Conservation (phyloP, 139 green algal species). For the Coelastrella sp. region DNA sequence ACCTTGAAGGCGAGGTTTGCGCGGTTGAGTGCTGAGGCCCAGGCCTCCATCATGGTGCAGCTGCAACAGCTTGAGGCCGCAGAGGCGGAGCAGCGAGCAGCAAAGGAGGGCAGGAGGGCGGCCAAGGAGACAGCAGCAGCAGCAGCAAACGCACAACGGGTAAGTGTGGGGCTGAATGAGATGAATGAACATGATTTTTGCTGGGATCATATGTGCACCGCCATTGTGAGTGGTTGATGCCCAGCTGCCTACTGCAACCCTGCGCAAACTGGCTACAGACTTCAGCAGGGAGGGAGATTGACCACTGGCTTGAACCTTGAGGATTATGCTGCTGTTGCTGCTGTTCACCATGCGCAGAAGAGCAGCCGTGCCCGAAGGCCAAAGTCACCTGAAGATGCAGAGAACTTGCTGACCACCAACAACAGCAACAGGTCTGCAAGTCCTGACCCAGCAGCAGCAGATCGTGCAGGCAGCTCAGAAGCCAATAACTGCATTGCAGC, state of each 20-base stretch:
- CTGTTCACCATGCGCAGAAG: background rate
- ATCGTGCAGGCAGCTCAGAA: conserved; percentile 3
- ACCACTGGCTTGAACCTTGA: no score
- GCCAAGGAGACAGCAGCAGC: background rate
- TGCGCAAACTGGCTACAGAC: no score
- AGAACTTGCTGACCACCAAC: background rate
- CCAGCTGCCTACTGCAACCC: background rate
- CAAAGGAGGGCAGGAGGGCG: background rate
- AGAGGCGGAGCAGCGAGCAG: background rate
- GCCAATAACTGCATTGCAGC: conserved; percentile 12
- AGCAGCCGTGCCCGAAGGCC: background rate
- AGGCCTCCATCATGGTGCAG: background rate
- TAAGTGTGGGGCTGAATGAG: background rate
- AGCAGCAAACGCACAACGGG: conserved; percentile 14
- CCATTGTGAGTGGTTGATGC: background rate
- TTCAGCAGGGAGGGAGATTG: no score
- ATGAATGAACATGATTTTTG: background rate
- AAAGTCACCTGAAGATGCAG: background rate
- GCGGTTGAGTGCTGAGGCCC: background rate
- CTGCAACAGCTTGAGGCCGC: background rate
- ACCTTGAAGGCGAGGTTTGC: background rate
- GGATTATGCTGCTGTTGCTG: background rate
- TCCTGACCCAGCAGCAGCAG: background rate
- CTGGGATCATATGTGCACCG: background rate
- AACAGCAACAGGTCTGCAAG: conserved; percentile 18